Conservation (phyloP, 2,329 filamentous ascomycete species). For the Ceratocystis destructans region DNA sequence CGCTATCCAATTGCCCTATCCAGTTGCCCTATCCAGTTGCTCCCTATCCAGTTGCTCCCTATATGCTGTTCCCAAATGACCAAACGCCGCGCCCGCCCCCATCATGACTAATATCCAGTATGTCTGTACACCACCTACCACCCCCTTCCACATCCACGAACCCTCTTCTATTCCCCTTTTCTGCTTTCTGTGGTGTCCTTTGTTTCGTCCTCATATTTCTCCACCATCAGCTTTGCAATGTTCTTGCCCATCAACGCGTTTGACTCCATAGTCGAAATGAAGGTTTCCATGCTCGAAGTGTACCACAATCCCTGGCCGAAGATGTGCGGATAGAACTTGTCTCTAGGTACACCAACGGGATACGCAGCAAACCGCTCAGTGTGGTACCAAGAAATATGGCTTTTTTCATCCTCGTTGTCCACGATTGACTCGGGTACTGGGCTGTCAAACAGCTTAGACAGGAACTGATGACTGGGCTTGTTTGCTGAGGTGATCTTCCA, state of each 20-base stretch:
- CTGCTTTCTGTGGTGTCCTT: background rate
- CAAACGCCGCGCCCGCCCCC: no score
- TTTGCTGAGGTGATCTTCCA: constrained; percentile 54
- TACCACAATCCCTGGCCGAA: constrained; percentile 56
- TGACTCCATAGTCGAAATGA: constrained; percentile 97
- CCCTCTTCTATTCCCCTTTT: background rate
- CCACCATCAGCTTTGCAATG: constrained; percentile 55
- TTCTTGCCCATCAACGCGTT: constrained; percentile 84
- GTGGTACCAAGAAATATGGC: constrained; percentile 59
- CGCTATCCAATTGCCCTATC: no score
- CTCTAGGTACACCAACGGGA: constrained; percentile 67
- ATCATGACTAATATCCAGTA: no score
- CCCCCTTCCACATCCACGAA: background rate
- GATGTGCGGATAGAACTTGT: constrained; percentile 72
- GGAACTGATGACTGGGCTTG: constrained; percentile 38
- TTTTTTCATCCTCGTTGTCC: constrained; percentile 26
- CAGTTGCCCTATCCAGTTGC: no score
- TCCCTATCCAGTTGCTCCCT: no score
- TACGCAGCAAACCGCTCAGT: constrained; percentile 73
- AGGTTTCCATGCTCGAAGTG: constrained; percentile 70
- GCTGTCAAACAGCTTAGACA: constrained; percentile 39
- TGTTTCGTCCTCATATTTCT: constrained; percentile 31
- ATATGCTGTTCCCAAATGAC: no score
- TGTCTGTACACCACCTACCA: background rate
- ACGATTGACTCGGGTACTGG: constrained; percentile 33